Evolutionary conservation across 2,329 filamentous ascomycete genomes (phyloP), one percentile per base, ranked within the genome.

Genomic region (Dothideomycetes sp.): DNA sequence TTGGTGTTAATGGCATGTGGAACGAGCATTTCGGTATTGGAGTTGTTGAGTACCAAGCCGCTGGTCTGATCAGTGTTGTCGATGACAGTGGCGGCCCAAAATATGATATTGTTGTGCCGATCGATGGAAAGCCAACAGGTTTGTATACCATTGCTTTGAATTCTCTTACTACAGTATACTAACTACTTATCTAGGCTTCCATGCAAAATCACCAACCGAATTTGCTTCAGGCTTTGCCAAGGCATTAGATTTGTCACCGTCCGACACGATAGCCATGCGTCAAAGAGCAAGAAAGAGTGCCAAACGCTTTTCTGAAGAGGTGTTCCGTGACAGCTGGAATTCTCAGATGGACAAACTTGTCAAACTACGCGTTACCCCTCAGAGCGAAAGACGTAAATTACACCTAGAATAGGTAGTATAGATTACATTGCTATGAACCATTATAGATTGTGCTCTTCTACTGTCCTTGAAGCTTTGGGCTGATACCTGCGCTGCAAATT

Each of bases 21-120:
- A 96, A 95, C 59, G 91, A 98, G 65, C 91, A 98, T 62, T 98
- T 98, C 59, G 91, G 91, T 16, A 98, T 98, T 45, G 91, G 91
- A 1, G 88, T 96, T 12, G 91, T 98, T 28, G 91, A 98, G 67
- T 98, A 96, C 58, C 88, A 96, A 59, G 91, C 91, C 4, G 91
- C 91, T 0, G 91, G 91, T 1, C 68, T 98, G 44, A 87, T 98
- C 43, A 80, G 82, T 4, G 88, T 98, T 0, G 91, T 96, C 7
- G 91, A 98, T 54, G 72, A 95, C 61, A 91, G 84, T 36, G 91
- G 89, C 7, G 91, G 91, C 0, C 91, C 91, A 2, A 94, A 91
- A 63, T 64, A 86, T 47, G 91, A 98, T 58, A 98, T 98, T 50
- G 89, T 96, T 12, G 75, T 86, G 8, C 73, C 83, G 9, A 67